Evolutionary conservation across 2,329 filamentous ascomycete species (phyloP).

Genomic region (Pseudocercospora pini-densiflorae): DNA sequence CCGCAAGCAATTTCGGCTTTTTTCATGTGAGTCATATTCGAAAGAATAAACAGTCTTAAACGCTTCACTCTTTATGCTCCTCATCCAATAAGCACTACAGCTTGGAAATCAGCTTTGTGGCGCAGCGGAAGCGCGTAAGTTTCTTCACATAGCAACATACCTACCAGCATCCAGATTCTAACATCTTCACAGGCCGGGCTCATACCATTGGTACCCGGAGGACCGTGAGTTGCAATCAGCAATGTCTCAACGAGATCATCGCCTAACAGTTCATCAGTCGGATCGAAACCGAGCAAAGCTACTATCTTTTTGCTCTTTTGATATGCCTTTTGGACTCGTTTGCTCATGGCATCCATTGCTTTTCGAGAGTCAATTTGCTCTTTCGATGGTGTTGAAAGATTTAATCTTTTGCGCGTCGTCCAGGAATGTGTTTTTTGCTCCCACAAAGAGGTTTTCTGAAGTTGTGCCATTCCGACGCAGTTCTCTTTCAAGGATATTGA

Average conservation of each 20-base stretch:
- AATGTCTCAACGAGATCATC: background rate
- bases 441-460: background rate
- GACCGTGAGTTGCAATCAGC: slow-evolving; percentile 26
- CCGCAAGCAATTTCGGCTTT: slow-evolving; percentile 36
- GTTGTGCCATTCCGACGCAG: background rate
- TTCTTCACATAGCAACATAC: background rate
- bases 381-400: slow-evolving; percentile 2
- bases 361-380: slow-evolving; percentile 3
- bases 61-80: background rate
- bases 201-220: slow-evolving; percentile 27
- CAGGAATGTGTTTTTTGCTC: background rate
- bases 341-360: background rate
- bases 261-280: too few species aligned
- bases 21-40: slow-evolving; percentile 73
- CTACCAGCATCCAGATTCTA: background rate
- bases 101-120: slow-evolving; percentile 13
- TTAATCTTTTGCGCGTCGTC: background rate
- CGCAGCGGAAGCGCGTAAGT: slow-evolving; percentile 16
- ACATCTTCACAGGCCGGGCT: slow-evolving; percentile 16
- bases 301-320: too few species aligned
- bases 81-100: slow-evolving; percentile 6
- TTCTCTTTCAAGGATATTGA: too few species aligned
- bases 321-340: background rate
- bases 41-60: slow-evolving; percentile 64
- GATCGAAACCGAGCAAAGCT: too few species aligned